A percentile compares a stretch with the other conserved stretches of the same genome.
Conservation (phyloP, 208 protist genomes). For the Leishmania gerbilli region DNA sequence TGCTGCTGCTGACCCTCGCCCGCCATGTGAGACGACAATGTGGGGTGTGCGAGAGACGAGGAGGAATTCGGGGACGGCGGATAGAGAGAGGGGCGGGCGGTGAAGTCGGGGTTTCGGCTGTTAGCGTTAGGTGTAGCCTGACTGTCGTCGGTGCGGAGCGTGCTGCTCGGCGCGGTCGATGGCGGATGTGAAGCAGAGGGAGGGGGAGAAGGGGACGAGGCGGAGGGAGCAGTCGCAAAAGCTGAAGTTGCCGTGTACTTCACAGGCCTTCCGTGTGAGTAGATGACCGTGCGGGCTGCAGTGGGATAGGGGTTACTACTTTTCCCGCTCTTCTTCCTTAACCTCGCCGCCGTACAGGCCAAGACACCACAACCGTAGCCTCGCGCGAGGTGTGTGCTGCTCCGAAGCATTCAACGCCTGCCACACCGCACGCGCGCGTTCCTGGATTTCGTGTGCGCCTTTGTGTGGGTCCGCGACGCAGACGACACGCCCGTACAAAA, state of each 20-base stretch:
- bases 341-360: slow-evolving; percentile 23
- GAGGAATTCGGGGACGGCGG: not conserved
- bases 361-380: slow-evolving; percentile 31
- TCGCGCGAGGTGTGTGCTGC: slow-evolving; percentile 25
- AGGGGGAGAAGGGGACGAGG: slow-evolving; percentile 28
- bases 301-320: slow-evolving; percentile 47
- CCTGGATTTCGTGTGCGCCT: not conserved
- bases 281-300: slow-evolving; percentile 59
- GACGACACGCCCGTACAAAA: too few relatives aligned
- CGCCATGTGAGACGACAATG: slow-evolving; percentile 17
- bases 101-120: not conserved
- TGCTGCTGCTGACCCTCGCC: slow-evolving; percentile 11
- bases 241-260: not conserved
- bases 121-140: slow-evolving; percentile 5
- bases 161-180: not conserved
- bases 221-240: slow-evolving; percentile 13
- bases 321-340: slow-evolving; percentile 46
- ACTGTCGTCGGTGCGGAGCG: slow-evolving; percentile 1
- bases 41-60: not conserved
- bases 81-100: slow-evolving; percentile 14
- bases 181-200: slow-evolving; percentile 12
- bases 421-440: not conserved
- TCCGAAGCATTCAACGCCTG: slow-evolving; percentile 16
- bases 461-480: not conserved
- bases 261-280: slow-evolving; percentile 17